Percentiles rank a stretch among this genome's conserved stretches.
Evolutionary conservation across 2,329 filamentous ascomycete genomes (phyloP).

Genomic region (Fusarium pseudoanthophilum): DNA sequence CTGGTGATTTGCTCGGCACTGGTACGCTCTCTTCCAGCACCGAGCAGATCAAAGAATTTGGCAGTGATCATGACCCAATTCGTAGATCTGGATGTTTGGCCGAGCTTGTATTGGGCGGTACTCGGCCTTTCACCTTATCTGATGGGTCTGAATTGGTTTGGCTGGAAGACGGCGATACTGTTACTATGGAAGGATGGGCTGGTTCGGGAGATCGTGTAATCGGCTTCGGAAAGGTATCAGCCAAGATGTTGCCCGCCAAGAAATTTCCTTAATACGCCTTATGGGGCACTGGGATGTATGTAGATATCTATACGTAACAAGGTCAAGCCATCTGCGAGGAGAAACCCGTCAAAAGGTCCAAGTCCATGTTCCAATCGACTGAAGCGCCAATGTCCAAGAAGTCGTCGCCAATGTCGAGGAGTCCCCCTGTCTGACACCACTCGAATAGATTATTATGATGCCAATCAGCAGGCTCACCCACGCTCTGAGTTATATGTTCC

Average conservation of each 20-base stretch:
- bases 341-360: background rate
- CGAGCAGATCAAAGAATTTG: background rate
- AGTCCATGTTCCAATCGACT: background rate
- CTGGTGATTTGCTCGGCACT: background rate
- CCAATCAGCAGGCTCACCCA: background rate
- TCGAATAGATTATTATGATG: background rate
- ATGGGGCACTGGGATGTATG: accelerated
- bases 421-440: background rate
- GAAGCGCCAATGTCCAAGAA: background rate
- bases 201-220: background rate
- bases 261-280: background rate
- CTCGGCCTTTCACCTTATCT: background rate
- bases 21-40: background rate
- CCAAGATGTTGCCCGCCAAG: background rate
- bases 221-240: background rate
- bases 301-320: background rate
- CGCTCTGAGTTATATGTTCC: background rate
- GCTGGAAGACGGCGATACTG: background rate
- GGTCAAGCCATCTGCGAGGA: background rate
- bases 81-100: background rate
- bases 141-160: background rate
- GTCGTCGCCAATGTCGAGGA: background rate
- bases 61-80: background rate
- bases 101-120: background rate
- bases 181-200: background rate